A percentile compares a stretch with the other conserved stretches of the same genome.
These are phyloP conservation scores for Alternaria sp. DNA, from an alignment of 2,329 filamentous ascomycete genomes.

Conservation along the genomic window DNA sequence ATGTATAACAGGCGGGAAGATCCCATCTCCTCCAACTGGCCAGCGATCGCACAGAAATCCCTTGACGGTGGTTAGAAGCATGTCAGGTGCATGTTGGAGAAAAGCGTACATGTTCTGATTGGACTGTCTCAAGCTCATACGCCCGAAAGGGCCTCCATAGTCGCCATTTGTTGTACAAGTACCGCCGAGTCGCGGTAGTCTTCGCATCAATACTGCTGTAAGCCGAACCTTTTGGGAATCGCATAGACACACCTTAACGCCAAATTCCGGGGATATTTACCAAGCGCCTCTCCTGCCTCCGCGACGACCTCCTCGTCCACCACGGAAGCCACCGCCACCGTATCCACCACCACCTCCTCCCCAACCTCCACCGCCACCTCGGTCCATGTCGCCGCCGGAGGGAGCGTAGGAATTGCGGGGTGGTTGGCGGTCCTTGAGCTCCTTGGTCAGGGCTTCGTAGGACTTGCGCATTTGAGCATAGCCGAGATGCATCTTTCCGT, in stretches of 20 bases:
- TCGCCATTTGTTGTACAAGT: conserved; percentile 34
- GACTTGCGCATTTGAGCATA: conserved; percentile 99
- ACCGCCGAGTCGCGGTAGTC: conserved; percentile 23
- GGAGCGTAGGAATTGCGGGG: conserved; percentile 53
- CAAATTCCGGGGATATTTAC: conserved; percentile 32
- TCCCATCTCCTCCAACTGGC: neutral
- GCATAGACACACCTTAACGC: conserved; percentile 48
- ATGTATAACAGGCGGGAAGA: neutral
- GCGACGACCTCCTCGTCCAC: conserved; percentile 22
- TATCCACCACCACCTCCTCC: conserved; percentile 23
- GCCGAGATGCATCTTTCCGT: conserved; percentile 98
- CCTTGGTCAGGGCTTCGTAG: conserved; percentile 82
- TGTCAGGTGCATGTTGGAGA: conserved; percentile 35
- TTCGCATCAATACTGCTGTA: conserved; percentile 38
- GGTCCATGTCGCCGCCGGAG: conserved; percentile 31
- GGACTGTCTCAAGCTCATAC: conserved; percentile 31
- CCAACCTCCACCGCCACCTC: conserved; percentile 34
- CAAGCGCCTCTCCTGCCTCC: conserved; percentile 38
- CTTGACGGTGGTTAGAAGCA: conserved; percentile 42
- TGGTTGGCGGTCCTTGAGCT: conserved; percentile 75
- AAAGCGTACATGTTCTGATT: conserved; percentile 44
- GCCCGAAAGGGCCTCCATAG: conserved; percentile 16
- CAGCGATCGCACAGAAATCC: conserved; percentile 22
- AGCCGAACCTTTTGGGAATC: conserved; percentile 40
- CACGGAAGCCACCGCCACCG: conserved; percentile 36